Evolutionary conservation across 1,284 basidiomycete species (phyloP), one percentile per base, ranked within the genome.

Genomic region (Violaceomyces palustris): DNA sequence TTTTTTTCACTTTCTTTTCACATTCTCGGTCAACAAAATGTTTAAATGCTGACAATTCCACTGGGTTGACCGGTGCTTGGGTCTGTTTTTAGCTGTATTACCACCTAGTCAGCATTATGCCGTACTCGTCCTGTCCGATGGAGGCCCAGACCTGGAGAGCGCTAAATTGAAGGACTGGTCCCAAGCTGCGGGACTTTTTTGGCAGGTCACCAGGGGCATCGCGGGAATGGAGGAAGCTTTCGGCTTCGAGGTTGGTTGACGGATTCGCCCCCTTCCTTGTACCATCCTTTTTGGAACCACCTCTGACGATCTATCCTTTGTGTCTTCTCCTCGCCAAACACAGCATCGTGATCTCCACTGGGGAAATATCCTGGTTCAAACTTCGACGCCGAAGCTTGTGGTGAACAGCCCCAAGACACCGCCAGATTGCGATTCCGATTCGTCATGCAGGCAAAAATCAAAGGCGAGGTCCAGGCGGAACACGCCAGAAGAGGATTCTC

Each of bases 291-390:
- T n/a, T n/a, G n/a, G n/a, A n/a, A n/a, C n/a, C n/a, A n/a, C n/a
- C n/a, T n/a, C n/a, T n/a, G n/a, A n/a, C n/a, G n/a, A 40, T 29
- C 17, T 1, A n/a, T n/a, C 43, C 15, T 24, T 12, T 10, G 34
- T 11, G 17, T 11, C 23, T 19, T 32, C 30, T 24, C n/a, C n/a
- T n/a, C n/a, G n/a, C n/a, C n/a, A n/a, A n/a, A n/a, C n/a, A n/a
- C 69, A 94, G 88, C 94, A 98, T 75, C 88, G 93, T 15, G 93
- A 98, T 74, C 79, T 98, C 26, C 93, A 98, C 69, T 90, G 90
- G 83, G 93, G 93, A n/a, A 94, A 98, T 74, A 86, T 98, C 37
- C 80, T 98, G 9, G 82, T 98, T 19, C 18, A 32, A 39, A 25
- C 12, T 21, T 2, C 14, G 22, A n/a, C 37, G 25, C 11, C 45